Evolutionary conservation across 345 rosid species (phyloP).

Genomic region (Erysimum cheiranthoides): DNA sequence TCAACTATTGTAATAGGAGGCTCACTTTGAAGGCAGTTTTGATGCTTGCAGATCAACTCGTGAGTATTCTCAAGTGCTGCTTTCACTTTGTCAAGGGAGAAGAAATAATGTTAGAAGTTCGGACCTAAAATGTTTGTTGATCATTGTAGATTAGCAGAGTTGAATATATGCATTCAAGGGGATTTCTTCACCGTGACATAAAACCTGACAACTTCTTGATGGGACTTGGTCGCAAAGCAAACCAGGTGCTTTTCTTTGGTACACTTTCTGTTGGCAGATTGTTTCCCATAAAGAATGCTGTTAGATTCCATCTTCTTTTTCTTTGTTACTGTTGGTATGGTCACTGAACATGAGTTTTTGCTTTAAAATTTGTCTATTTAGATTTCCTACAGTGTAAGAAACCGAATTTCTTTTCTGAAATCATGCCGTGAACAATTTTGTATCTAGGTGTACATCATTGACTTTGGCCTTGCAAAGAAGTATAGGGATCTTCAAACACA

Average conservation of each 20-base stretch:
- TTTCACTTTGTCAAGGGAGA: neutral
- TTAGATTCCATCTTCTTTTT: slow-evolving; percentile 25
- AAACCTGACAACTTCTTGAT: slow-evolving; percentile 70
- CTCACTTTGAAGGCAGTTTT: slow-evolving; percentile 76
- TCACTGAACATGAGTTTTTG: slow-evolving; percentile 3
- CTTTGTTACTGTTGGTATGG: neutral
- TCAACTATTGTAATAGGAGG: slow-evolving; percentile 79
- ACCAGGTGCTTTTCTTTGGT: slow-evolving; percentile 52
- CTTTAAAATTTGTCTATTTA: neutral
- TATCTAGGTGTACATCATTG: slow-evolving; percentile 74
- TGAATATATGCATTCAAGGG: slow-evolving; percentile 69
- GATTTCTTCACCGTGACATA: slow-evolving; percentile 68
- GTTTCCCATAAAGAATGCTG: neutral
- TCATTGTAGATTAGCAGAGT: slow-evolving; percentile 61
- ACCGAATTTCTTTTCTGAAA: neutral
- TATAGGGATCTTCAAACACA: slow-evolving; percentile 93
- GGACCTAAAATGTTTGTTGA: slow-evolving; percentile 50
- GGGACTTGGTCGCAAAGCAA: slow-evolving; percentile 74
- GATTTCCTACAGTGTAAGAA: slow-evolving; percentile 2
- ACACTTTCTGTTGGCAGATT: slow-evolving; percentile 18
- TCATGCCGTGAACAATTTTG: slow-evolving; percentile 23
- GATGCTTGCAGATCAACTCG: slow-evolving; percentile 92
- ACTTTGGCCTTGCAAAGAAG: slow-evolving; percentile 89
- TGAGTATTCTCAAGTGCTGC: slow-evolving; percentile 41
- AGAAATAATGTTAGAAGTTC: slow-evolving; percentile 10